These are phyloP conservation scores for Melaleuca quinquenervia DNA, from an alignment of 345 rosid genomes.

Conservation along the genomic window DNA sequence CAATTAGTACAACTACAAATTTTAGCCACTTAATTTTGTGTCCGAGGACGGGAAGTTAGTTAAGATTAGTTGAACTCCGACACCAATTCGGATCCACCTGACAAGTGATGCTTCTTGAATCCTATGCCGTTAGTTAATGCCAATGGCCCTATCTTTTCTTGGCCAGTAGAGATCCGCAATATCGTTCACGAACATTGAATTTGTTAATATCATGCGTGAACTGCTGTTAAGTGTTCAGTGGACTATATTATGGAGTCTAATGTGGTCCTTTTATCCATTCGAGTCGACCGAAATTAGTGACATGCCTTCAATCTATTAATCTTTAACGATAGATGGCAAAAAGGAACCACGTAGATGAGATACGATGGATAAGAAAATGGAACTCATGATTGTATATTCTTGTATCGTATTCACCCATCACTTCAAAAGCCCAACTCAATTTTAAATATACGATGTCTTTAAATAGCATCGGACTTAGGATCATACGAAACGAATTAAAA, in stretches of 20 bases:
- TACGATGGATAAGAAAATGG: not conserved
- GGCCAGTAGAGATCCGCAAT: not conserved
- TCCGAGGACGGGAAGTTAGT: not conserved
- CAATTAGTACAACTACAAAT: not conserved
- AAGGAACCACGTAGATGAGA: not conserved
- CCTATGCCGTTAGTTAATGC: not conserved
- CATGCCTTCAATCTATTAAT: not conserved
- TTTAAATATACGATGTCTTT: not conserved
- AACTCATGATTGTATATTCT: not conserved
- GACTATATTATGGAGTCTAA: not conserved
- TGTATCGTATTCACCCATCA: not conserved
- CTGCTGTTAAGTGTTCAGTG: not conserved
- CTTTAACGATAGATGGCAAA: not conserved
- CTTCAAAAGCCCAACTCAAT: rapidly evolving
- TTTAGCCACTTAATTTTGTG: not conserved
- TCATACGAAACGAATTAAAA: not conserved
- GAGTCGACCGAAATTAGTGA: not conserved
- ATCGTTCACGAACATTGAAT: rapidly evolving
- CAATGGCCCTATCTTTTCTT: not conserved
- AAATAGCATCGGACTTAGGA: rapidly evolving
- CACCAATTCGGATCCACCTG: not conserved
- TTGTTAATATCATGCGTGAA: not conserved
- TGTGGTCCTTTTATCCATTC: rapidly evolving
- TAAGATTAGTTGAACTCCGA: not conserved
- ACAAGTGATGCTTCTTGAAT: not conserved